A percentile compares a stretch with the other conserved stretches of the same genome.
Evolutionary conservation across 257 asterid species (phyloP).

Genomic region (Nicotiana knightiana): DNA sequence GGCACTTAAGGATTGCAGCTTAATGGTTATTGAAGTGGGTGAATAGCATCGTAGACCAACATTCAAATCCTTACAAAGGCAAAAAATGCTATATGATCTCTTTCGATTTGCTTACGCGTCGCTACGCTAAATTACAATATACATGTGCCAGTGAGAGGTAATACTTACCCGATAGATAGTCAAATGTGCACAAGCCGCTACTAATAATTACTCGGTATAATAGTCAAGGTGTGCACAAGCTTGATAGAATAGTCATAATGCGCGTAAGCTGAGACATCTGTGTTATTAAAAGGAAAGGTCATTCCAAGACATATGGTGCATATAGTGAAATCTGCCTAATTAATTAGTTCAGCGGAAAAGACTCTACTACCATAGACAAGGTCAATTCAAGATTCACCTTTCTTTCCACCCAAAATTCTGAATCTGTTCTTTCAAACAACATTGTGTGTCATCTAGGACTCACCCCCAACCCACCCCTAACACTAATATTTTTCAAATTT

Average conservation of each 20-base stretch:
- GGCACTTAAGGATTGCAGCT: too few species aligned
- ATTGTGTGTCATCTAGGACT: slow-evolving; percentile 2
- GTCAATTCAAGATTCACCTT: slow-evolving; percentile 31
- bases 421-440: slow-evolving; percentile 1
- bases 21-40: too few species aligned
- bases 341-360: slow-evolving; percentile 13
- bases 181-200: too few species aligned
- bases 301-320: neutral
- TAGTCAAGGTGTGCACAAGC: too few species aligned
- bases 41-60: too few species aligned
- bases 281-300: too few species aligned
- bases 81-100: too few species aligned
- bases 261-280: neutral
- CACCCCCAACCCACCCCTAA: slow-evolving; percentile 17
- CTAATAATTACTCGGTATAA: too few species aligned
- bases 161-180: neutral
- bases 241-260: neutral
- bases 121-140: neutral
- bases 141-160: neutral
- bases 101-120: too few species aligned
- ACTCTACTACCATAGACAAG: slow-evolving; percentile 23
- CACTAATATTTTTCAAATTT: slow-evolving; percentile 24
- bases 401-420: slow-evolving; percentile 16
- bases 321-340: neutral
- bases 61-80: too few species aligned